A percentile compares a stretch with the other conserved stretches of the same genome.
Evolutionary conservation across 352 stramenopile genomes (phyloP).

Genomic region (Pythium phragmitis): DNA sequence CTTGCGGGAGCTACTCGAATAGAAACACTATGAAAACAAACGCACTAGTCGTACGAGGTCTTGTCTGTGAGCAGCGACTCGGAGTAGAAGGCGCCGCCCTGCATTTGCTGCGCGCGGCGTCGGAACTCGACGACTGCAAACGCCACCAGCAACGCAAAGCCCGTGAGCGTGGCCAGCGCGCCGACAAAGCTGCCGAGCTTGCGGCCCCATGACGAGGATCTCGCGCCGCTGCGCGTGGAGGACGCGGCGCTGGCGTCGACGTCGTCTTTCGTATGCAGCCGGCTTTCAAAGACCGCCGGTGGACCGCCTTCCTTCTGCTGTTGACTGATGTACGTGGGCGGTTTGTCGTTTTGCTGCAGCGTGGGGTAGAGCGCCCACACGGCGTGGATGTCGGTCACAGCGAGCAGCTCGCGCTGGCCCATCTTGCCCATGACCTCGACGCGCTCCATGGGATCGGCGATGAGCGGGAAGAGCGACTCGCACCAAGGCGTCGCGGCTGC

Average conservation of each 20-base stretch:
- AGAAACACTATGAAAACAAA: neutral
- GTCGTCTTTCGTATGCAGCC: conserved; percentile 59
- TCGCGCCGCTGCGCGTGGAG: neutral
- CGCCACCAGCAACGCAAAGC: conserved; percentile 32
- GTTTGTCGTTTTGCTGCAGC: conserved; percentile 41
- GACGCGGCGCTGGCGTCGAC: neutral
- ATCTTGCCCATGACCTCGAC: conserved; percentile 58
- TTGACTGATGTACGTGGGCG: conserved; percentile 33
- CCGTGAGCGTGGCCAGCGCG: conserved; percentile 53
- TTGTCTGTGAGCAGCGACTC: conserved; percentile 71
- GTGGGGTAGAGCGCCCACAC: conserved; percentile 71
- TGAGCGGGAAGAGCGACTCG: conserved; percentile 62
- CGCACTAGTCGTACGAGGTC: conserved; percentile 33
- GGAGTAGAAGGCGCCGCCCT: conserved; percentile 45
- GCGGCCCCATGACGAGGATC: conserved; percentile 11
- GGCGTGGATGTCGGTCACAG: conserved; percentile 69
- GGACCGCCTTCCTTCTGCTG: conserved; percentile 21
- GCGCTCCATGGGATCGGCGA: conserved; percentile 49
- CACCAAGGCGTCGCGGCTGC: conserved; percentile 40
- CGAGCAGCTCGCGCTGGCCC: conserved; percentile 72
- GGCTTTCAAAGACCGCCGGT: conserved; percentile 49
- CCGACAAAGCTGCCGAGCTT: conserved; percentile 65
- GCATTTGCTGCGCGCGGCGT: conserved; percentile 21
- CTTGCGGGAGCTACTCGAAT: neutral
- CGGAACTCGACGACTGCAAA: conserved; percentile 34